Evolutionary conservation across 179 eudicot species (phyloP), one percentile per base, ranked within the genome.

Genomic region (Vitellaria paradoxa): DNA sequence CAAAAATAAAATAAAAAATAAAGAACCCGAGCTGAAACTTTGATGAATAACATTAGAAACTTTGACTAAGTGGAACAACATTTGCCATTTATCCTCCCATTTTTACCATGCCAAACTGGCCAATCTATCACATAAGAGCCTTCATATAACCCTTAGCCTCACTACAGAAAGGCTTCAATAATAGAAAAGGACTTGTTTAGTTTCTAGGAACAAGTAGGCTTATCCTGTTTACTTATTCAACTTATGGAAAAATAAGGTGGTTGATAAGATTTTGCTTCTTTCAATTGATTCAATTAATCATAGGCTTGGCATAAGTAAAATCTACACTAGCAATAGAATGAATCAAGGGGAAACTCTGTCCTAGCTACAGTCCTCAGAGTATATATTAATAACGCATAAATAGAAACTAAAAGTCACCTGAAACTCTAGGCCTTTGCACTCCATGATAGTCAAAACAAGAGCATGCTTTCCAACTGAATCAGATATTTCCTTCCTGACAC

Each of bases 371-470:
- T n/a, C 72, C 21, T n/a, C 12, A 8, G 9, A 11, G 53, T n/a
- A 17, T n/a, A 46, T n/a, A 52, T n/a, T 26, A 24, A 70, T 42
- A 60, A 24, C 21, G 5, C 8, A 64, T 21, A 21, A 72, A 20
- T 23, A 45, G 13, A 45, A 72, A 53, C 40, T 7, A 62, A 13
- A 18, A 77, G 56, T 62, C 59, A 89, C 95, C 92, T 92, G 95
- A 77, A 92, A 92, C 76, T 92, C 97, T 42, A 92, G 83, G 66
- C 95, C 97, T 77, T 92, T 92, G 87, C 95, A 92, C 85, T 92
- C 97, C 55, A 92, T 81, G 55, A 92, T 85, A 21, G 97, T 92
- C 68, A 92, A 81, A 66, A 92, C 86, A 50, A 92, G 90, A 75
- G 97, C 95, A 62, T 84, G 76, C 78, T 85, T 82, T 46, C 97